Percentiles rank a stretch among this genome's conserved stretches.
phyloP scores from a whole-genome alignment of 805 yeast genomes.

The Metschnikowia cerradonensis region DNA sequence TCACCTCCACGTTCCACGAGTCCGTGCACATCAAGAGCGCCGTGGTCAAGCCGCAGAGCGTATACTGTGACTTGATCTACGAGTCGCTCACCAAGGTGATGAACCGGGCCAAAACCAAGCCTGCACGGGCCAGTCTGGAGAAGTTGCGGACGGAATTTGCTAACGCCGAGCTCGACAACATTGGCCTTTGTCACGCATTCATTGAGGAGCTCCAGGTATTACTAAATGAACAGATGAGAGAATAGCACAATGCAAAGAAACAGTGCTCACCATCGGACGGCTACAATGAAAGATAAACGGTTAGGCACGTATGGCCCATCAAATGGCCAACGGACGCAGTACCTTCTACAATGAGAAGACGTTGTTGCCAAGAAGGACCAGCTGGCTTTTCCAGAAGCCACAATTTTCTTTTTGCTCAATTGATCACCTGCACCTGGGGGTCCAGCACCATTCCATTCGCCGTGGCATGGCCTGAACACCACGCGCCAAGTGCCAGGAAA shows the following conservation, averaged over 20 bases:
- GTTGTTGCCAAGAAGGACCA: neutral
- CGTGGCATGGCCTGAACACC: neutral
- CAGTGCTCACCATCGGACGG: neutral
- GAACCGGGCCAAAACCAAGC: conserved; percentile 48
- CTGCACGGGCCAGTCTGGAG: conserved; percentile 45
- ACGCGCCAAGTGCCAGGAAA: neutral
- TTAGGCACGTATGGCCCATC: no score
- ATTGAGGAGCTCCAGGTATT: conserved; percentile 50
- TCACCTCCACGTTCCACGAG: conserved; percentile 11
- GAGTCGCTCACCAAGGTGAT: conserved; percentile 33
- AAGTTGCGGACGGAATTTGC: conserved; percentile 38
- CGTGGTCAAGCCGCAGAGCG: conserved; percentile 7
- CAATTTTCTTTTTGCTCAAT: neutral
- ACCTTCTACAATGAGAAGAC: neutral
- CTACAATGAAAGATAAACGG: neutral
- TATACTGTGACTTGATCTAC: conserved; percentile 9
- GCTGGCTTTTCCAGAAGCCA: neutral
- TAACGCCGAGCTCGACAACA: conserved; percentile 47
- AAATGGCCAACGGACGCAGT: neutral
- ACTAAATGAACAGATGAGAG: conserved; percentile 7
- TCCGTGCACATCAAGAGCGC: conserved; percentile 4
- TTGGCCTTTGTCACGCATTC: conserved; percentile 65
- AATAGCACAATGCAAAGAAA: neutral
- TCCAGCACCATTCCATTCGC: neutral
- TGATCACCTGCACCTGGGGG: neutral